phyloP scores from a whole-genome alignment of 2,329 filamentous ascomycete genomes.

The Beauveria asiatica region DNA sequence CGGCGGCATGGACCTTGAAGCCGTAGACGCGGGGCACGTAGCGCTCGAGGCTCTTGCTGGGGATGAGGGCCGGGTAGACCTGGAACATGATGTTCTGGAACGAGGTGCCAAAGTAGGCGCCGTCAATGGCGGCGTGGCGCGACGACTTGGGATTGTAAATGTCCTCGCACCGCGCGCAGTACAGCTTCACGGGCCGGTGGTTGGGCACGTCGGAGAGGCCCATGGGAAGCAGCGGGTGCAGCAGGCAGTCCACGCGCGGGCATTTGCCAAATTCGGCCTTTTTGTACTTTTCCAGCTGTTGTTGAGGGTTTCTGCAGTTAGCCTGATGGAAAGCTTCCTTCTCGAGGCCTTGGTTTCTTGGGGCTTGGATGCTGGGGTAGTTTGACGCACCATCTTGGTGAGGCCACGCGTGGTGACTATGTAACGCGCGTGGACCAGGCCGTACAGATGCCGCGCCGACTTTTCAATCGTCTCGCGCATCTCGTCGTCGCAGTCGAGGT shows the following conservation, averaged over 20 bases:
- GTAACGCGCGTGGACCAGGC: constrained; percentile 90
- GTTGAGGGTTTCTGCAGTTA: background rate
- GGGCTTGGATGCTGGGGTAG: background rate
- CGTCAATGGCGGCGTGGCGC: constrained; percentile 89
- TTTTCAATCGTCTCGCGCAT: constrained; percentile 98
- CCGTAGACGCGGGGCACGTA: constrained; percentile 90
- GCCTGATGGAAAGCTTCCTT: background rate
- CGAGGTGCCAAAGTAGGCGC: constrained; percentile 94
- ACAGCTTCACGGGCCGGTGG: constrained; percentile 87
- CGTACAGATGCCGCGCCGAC: constrained; percentile 89
- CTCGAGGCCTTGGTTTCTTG: too few relatives aligned
- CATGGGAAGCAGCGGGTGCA: constrained; percentile 88
- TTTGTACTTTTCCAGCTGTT: constrained; percentile 95
- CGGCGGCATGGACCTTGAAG: constrained; percentile 88
- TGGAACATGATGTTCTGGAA: constrained; percentile 99
- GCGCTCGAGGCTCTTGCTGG: constrained; percentile 73
- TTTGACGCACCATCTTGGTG: constrained; percentile 78
- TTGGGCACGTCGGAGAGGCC: constrained; percentile 85
- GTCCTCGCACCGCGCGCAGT: constrained; percentile 95
- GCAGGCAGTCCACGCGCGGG: constrained; percentile 89
- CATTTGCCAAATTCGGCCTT: constrained; percentile 98
- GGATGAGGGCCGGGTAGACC: constrained; percentile 86
- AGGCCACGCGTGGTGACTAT: constrained; percentile 92
- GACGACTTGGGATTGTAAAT: constrained; percentile 98
- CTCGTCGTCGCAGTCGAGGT: constrained; percentile 96